These are phyloP conservation scores for Metschnikowia colocasiae DNA, from an alignment of 805 yeast species.

Conservation along the genomic window DNA sequence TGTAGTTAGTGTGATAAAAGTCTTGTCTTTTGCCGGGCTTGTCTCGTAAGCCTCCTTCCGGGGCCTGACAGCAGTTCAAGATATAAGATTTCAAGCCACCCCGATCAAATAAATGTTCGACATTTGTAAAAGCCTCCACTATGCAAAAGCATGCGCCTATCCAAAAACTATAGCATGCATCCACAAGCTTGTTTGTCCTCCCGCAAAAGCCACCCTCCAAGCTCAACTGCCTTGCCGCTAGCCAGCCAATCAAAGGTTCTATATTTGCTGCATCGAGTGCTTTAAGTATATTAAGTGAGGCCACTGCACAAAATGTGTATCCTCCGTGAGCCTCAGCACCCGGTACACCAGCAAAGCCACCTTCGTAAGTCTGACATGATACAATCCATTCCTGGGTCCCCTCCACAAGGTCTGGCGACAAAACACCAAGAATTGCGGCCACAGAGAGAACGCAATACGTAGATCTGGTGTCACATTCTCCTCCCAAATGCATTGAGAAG, in stretches of 20 bases:
- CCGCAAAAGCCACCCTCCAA: slow-evolving; percentile 90
- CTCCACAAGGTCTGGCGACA: slow-evolving; percentile 55
- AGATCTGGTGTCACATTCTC: slow-evolving; percentile 85
- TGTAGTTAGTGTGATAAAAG: slow-evolving; percentile 88
- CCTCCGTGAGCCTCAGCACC: slow-evolving; percentile 93
- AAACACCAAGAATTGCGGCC: slow-evolving; percentile 60
- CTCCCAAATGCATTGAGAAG: slow-evolving; percentile 67
- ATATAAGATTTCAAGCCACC: slow-evolving; percentile 62
- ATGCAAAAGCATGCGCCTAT: slow-evolving; percentile 74
- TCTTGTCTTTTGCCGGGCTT: slow-evolving; percentile 83
- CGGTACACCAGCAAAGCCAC: slow-evolving; percentile 88
- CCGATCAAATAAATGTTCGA: slow-evolving; percentile 43
- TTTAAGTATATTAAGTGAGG: slow-evolving; percentile 50
- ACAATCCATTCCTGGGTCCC: slow-evolving; percentile 59
- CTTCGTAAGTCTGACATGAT: slow-evolving; percentile 85
- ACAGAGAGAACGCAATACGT: slow-evolving; percentile 80
- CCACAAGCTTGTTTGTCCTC: slow-evolving; percentile 88
- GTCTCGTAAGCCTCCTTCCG: slow-evolving; percentile 75
- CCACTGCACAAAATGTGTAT: slow-evolving; percentile 83
- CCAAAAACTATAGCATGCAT: slow-evolving; percentile 96
- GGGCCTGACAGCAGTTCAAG: slow-evolving; percentile 69
- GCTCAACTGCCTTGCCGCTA: slow-evolving; percentile 58
- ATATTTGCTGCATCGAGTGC: slow-evolving; percentile 42
- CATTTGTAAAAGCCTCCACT: slow-evolving; percentile 47
- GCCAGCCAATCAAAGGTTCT: slow-evolving; percentile 60